Evolutionary conservation across 1,139 yeast genomes (phyloP).

Genomic region (Yamadazyma spencermartinsiae): DNA sequence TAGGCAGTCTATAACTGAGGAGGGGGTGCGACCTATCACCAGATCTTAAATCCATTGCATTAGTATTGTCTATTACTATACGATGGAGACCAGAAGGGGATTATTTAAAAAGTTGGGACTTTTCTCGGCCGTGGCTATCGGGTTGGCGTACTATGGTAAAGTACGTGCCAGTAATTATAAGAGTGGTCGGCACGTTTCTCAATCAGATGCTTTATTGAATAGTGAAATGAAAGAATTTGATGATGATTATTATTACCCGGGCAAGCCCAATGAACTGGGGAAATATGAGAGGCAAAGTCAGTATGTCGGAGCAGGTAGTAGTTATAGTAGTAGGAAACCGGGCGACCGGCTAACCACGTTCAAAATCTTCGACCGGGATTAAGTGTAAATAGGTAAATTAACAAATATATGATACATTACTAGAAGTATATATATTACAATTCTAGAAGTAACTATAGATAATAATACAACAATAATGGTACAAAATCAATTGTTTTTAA

Average conservation of each 20-base stretch:
- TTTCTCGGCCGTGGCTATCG: conserved; percentile 33
- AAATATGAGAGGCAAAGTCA: conserved; percentile 48
- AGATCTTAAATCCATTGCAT: too few species aligned
- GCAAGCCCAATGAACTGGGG: conserved; percentile 26
- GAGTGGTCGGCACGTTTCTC: conserved; percentile 37
- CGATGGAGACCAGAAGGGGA: conserved; percentile 40
- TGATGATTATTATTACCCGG: conserved; percentile 31
- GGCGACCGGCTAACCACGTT: conserved; percentile 46
- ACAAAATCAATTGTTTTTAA: background rate
- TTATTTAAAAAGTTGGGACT: conserved; percentile 37
- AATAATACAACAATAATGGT: conserved; percentile 2
- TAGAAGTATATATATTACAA: too few species aligned
- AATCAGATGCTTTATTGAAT: conserved; percentile 41
- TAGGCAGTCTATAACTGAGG: conserved; percentile 4
- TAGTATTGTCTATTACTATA: background rate
- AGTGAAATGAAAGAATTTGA: conserved; percentile 35
- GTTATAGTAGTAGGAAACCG: conserved; percentile 53
- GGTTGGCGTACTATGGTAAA: conserved; percentile 36
- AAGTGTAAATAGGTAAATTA: conserved; percentile 8
- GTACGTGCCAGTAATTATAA: conserved; percentile 37
- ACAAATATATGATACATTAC: conserved; percentile 1
- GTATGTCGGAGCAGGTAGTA: conserved; percentile 65
- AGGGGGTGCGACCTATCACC: background rate
- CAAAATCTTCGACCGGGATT: conserved; percentile 27
- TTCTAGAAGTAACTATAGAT: background rate